Percentiles rank a stretch among this genome's conserved stretches.
Conservation (phyloP, 176 grass and related monocot species). For the Carex pumila region DNA sequence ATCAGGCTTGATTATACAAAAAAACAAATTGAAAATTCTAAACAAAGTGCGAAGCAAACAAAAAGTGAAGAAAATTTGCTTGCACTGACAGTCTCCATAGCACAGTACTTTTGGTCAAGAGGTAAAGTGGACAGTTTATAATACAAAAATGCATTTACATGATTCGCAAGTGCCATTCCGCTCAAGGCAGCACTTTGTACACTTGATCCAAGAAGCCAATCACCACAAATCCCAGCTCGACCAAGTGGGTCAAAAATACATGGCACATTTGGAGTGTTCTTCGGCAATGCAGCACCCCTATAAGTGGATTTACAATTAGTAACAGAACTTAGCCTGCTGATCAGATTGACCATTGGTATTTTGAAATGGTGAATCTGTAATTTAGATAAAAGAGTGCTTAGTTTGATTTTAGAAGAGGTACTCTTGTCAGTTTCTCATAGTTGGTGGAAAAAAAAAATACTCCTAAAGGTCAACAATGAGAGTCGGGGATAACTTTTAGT, state of each 20-base stretch:
- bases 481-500: background rate
- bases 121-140: background rate
- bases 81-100: background rate
- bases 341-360: background rate
- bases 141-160: conserved; percentile 30
- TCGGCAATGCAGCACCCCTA: conserved; percentile 88
- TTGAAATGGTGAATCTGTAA: background rate
- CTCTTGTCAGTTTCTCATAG: background rate
- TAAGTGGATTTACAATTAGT: conserved; percentile 13
- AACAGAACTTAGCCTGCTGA: background rate
- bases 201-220: conserved; percentile 84
- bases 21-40: background rate
- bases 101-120: background rate
- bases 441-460: background rate
- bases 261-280: conserved; percentile 59
- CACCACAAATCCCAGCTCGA: conserved; percentile 93
- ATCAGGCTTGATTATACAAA: no score
- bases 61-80: background rate
- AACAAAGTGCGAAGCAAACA: background rate
- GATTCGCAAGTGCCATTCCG: conserved; percentile 77
- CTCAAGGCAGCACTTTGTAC: conserved; percentile 78
- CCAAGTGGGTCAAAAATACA: conserved; percentile 86
- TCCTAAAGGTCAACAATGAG: background rate
- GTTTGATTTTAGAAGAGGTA: background rate
- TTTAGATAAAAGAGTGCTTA: background rate